Base-by-base conservation (phyloP, 179 eudicot species). In the Carnegiea gigantea region DNA sequence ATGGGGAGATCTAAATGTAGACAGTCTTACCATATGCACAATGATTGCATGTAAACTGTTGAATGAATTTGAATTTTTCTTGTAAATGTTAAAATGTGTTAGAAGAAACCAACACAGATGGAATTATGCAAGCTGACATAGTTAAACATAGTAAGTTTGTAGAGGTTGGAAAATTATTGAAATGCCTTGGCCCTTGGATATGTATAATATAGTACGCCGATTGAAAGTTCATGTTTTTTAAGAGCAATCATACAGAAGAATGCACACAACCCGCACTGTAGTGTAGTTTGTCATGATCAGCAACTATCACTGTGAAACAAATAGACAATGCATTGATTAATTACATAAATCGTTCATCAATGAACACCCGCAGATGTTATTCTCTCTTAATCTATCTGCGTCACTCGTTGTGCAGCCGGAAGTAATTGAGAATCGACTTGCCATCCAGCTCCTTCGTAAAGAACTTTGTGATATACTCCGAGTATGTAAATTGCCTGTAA, bases 401-500 rank as follows among this genome's bases (percentile, higher is more conserved):
- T 80, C 54, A 72, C 54, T 82, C 17, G 62, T 78, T 51, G 71
- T 77, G 17, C 38, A 72, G 12, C 17, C 85, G 75, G 23, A 80
- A 86, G 71, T 40, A 92, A 70, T 90, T 80, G 44, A 80, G 80
- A 82, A 91, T 70, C 60, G 90, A 84, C 89, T 92, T 92, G 24
- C 92, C 93, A 81, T 87, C 93, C 73, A 93, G 54, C 77, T 86
- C 96, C 86, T 89, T 93, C 8, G 84, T 80, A 80, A 90, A 91
- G 88, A 92, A 93, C 86, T 88, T 89, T 21, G 28, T 81, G 79
- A 92, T n/a, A 82, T 82, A 93, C 44, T 92, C 92, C 0, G 86
- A 9, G 26, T 79, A 81, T 9, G 78, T 76, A 77, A 93, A 92
- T 23, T 88, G 82, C 75, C 78, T 75, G 81, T 87, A 93, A 4